Conservation (phyloP, 2,329 filamentous ascomycete genomes). For the Sporothrix mexicana region DNA sequence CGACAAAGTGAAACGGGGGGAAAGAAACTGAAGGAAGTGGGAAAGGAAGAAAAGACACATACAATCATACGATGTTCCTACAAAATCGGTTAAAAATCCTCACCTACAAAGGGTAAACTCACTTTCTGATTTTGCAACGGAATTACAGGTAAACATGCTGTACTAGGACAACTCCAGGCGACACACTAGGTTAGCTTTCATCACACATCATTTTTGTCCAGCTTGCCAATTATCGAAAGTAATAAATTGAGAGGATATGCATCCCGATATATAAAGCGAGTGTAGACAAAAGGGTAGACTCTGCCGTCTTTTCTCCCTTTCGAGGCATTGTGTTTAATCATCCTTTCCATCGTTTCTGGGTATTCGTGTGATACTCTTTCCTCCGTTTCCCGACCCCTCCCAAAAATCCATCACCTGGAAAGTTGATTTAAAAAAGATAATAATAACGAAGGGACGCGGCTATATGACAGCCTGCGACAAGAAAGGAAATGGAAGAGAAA, state of each 20-base stretch:
- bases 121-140: too few relatives aligned
- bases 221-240: background rate
- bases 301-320: background rate
- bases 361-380: constrained; percentile 24
- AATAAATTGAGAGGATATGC: background rate
- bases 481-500: constrained; percentile 19
- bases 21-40: too few relatives aligned
- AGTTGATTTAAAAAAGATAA: constrained; percentile 9
- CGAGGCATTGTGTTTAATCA: background rate
- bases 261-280: constrained; percentile 12
- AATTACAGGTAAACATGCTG: too few relatives aligned
- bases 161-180: background rate
- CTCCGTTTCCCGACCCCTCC: background rate
- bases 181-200: background rate
- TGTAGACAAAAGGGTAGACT: background rate
- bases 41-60: too few relatives aligned
- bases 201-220: background rate
- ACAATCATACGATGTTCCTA: background rate
- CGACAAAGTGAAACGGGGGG: too few relatives aligned
- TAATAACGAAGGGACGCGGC: constrained; percentile 28
- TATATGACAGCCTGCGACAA: constrained; percentile 8
- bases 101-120: too few relatives aligned
- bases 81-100: too few relatives aligned
- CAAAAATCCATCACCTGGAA: constrained; percentile 15
- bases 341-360: constrained; percentile 25